Conservation (phyloP, 169 alveolate species). For the Perkinsus olseni region DNA sequence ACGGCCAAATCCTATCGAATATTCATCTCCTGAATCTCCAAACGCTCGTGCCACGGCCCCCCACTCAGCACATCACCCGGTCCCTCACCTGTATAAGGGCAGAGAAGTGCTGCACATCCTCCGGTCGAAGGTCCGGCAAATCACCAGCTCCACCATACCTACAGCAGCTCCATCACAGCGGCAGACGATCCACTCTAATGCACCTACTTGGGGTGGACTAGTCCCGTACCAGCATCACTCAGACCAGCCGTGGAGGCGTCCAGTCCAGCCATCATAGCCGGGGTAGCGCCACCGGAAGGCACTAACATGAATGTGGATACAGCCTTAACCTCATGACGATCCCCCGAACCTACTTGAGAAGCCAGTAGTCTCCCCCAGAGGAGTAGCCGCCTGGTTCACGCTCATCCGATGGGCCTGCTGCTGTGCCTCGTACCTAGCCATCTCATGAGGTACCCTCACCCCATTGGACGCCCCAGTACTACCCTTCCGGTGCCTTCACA, state of each 20-base stretch:
- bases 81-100: conserved; percentile 14
- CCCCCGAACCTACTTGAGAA: conserved; percentile 65
- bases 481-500: conserved; percentile 77
- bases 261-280: conserved; percentile 25
- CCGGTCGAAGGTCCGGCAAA: conserved; percentile 29
- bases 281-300: conserved; percentile 17
- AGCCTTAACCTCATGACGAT: not conserved
- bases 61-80: not conserved
- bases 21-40: not conserved
- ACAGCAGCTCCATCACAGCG: too few relatives aligned
- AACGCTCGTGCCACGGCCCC: not conserved
- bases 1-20: conserved; percentile 27
- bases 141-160: not conserved
- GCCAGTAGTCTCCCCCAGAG: conserved; percentile 45
- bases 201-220: conserved; percentile 14
- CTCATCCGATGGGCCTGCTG: conserved; percentile 25
- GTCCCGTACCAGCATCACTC: conserved; percentile 15
- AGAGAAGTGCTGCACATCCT: conserved; percentile 36
- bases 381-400: conserved; percentile 43
- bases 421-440: conserved; percentile 16
- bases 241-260: conserved; percentile 6
- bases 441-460: conserved; percentile 32
- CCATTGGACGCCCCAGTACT: conserved; percentile 47
- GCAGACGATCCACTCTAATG: too few relatives aligned
- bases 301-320: conserved; percentile 10